These are phyloP conservation scores for Suhomyces bolitotheri DNA, from an alignment of 1,139 yeast species.

Conservation along the genomic window DNA sequence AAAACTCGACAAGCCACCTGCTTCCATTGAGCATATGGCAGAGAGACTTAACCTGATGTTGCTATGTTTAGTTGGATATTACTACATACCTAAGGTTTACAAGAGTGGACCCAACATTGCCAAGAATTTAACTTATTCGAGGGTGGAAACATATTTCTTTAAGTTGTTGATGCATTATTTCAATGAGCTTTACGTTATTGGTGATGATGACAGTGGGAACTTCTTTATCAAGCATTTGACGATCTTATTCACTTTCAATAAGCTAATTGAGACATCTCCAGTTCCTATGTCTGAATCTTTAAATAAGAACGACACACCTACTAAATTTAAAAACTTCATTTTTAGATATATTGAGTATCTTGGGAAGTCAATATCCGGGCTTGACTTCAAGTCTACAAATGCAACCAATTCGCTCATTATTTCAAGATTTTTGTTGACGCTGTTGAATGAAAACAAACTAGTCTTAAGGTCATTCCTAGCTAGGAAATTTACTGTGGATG, in stretches of 20 bases:
- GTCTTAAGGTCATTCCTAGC: slow-evolving; percentile 40
- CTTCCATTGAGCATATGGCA: slow-evolving; percentile 1
- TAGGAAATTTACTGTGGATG: slow-evolving; percentile 28
- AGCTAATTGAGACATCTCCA: slow-evolving; percentile 13
- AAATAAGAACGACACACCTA: slow-evolving; percentile 12
- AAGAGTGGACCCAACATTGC: slow-evolving; percentile 26
- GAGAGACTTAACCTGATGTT: slow-evolving; percentile 26
- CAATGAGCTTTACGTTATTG: slow-evolving; percentile 9
- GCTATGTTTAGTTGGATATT: slow-evolving; percentile 32
- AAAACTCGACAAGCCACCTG: background rate
- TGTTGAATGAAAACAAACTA: slow-evolving; percentile 51
- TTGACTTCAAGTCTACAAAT: slow-evolving; percentile 23
- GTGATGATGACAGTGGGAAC: slow-evolving; percentile 12
- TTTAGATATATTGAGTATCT: slow-evolving; percentile 37
- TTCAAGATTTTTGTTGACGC: slow-evolving; percentile 52
- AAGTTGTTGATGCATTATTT: slow-evolving; percentile 10
- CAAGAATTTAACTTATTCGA: slow-evolving; percentile 25
- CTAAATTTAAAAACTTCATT: slow-evolving; percentile 24
- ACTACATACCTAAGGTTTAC: slow-evolving; percentile 31
- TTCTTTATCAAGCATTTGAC: slow-evolving; percentile 28
- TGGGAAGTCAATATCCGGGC: slow-evolving; percentile 22
- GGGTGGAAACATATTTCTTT: slow-evolving; percentile 31
- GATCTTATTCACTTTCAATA: slow-evolving; percentile 24
- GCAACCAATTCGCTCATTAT: slow-evolving; percentile 20
- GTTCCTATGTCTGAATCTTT: slow-evolving; percentile 8